phyloP scores from a whole-genome alignment of 2,329 filamentous ascomycete genomes.

The Colletotrichum phormii region DNA sequence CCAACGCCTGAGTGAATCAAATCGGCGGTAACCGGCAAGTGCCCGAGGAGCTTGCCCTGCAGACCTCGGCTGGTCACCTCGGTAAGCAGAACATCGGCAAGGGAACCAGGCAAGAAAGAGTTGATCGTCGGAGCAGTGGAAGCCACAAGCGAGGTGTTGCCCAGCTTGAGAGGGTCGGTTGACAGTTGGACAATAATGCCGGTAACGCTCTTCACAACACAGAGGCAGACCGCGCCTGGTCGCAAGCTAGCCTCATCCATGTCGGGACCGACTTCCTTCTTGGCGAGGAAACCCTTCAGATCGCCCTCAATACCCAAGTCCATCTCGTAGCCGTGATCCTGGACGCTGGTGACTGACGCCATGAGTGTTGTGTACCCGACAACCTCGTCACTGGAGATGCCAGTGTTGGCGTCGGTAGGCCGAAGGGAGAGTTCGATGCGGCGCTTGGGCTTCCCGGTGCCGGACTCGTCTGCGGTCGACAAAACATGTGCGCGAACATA shows the following conservation, averaged over 20 bases:
- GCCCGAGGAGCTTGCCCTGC: slow-evolving; percentile 89
- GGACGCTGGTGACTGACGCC: slow-evolving; percentile 89
- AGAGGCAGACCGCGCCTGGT: slow-evolving; percentile 87
- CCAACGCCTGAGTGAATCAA: slow-evolving; percentile 87
- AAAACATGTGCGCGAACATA: slow-evolving; percentile 87
- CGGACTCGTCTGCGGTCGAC: slow-evolving; percentile 78
- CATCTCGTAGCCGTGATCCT: slow-evolving; percentile 96
- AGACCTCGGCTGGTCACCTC: slow-evolving; percentile 82
- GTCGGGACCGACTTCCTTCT: slow-evolving; percentile 79
- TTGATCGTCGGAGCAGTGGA: slow-evolving; percentile 87
- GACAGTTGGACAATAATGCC: slow-evolving; percentile 91
- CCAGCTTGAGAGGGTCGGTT: slow-evolving; percentile 76
- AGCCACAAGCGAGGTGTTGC: slow-evolving; percentile 74
- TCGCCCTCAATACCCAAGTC: slow-evolving; percentile 79
- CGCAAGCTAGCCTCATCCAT: slow-evolving; percentile 77
- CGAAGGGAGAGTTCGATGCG: slow-evolving; percentile 89
- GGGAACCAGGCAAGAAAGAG: slow-evolving; percentile 91
- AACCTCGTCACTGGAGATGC: slow-evolving; percentile 78
- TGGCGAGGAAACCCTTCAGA: slow-evolving; percentile 85
- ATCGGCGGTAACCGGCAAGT: slow-evolving; percentile 91
- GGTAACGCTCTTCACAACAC: slow-evolving; percentile 80
- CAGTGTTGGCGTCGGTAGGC: slow-evolving; percentile 81
- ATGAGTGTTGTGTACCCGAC: slow-evolving; percentile 84
- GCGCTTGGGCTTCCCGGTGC: slow-evolving; percentile 74
- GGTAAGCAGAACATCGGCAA: slow-evolving; percentile 85